phyloP scores from a whole-genome alignment of 208 protist species.

The Leptomonas seymouri region DNA sequence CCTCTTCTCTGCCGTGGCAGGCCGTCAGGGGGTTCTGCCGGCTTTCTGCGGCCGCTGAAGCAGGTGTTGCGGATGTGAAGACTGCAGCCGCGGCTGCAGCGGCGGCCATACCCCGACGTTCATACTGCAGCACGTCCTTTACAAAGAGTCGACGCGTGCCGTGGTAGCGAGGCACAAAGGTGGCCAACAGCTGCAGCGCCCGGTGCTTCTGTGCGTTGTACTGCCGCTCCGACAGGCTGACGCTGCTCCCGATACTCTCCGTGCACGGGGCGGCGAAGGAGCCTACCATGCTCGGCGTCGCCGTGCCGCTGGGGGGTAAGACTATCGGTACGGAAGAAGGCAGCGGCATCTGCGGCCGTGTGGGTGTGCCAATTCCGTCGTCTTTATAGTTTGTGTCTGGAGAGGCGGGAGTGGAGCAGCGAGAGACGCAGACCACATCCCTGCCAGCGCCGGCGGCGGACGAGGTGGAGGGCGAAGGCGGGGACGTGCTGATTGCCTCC shows the following conservation, averaged over 20 bases:
- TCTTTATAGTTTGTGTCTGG: background rate
- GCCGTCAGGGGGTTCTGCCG: slow-evolving; percentile 9
- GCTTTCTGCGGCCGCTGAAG: background rate
- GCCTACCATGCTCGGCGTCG: slow-evolving; percentile 29
- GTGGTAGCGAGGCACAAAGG: slow-evolving; percentile 77
- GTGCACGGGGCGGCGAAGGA: slow-evolving; percentile 23
- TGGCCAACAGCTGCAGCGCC: slow-evolving; percentile 52
- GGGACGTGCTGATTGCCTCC: slow-evolving; percentile 17
- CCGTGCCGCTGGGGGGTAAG: slow-evolving; percentile 16
- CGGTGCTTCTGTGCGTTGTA: slow-evolving; percentile 39
- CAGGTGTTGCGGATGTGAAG: no score
- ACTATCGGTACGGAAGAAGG: background rate
- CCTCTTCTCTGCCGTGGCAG: background rate
- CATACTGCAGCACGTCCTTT: slow-evolving; percentile 26
- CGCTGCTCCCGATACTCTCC: slow-evolving; percentile 16
- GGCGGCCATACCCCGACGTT: slow-evolving; percentile 1
- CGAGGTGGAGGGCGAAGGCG: slow-evolving; percentile 3
- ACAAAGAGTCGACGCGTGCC: slow-evolving; percentile 52
- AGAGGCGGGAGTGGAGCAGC: slow-evolving; percentile 21
- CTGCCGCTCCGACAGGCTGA: slow-evolving; percentile 23
- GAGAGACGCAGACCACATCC: background rate
- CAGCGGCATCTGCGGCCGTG: background rate
- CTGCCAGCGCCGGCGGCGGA: background rate
- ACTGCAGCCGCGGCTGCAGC: slow-evolving; percentile 7
- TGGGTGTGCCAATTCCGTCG: background rate